Base-by-base conservation (phyloP, 306 rosid genomes). In the Cajanus cajan region DNA sequence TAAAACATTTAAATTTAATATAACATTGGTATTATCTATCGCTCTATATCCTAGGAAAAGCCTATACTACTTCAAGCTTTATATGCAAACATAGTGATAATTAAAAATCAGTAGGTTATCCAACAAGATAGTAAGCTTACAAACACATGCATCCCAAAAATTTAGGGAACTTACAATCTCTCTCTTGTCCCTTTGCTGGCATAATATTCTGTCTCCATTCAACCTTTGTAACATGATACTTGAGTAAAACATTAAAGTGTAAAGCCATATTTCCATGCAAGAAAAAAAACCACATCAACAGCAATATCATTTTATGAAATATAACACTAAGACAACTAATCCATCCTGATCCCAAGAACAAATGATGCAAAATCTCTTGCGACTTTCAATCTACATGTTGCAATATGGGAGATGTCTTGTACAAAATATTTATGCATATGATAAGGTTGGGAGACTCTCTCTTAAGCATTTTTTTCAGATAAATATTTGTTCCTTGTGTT, bases 331-430 rank as follows among this genome's bases (percentile, higher is more conserved):
- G 72, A 58, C 78, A 79, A 76, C 97, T 52, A 74, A 91, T 98
- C 99, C 97, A 83, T 95, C 99, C 84, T 95, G 99, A 83, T 91
- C 96, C 98, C 90, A 84, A 43, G 96, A 88, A 68, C 80, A 90
- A 78, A 87, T 69, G 68, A 91, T 91, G 44, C 74, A 88, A 83
- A 93, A 90, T 81, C 99, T 85, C 80, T 97, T 83, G 45, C 88
- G 93, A 86, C 99, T 90, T 89, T 91, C 98, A 83, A 93, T 87
- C 98, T 95, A 97, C 86, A 74, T 61, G 57, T 57, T 79, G 34
- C 41, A 16, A 71, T 68, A 51, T 16, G 25, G 58, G 12, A 51
- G 25, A 51, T 16, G 10, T 7, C 57, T 50, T 12, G 57, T 19
- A 51, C 24, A 51, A 51, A 16, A 16, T 2, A 16, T 51, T 10